Percentiles rank a stretch among this genome's conserved stretches.
These are phyloP conservation scores for Xylaria scruposa DNA, from an alignment of 495 filamentous ascomycete species.

Conservation along the genomic window DNA sequence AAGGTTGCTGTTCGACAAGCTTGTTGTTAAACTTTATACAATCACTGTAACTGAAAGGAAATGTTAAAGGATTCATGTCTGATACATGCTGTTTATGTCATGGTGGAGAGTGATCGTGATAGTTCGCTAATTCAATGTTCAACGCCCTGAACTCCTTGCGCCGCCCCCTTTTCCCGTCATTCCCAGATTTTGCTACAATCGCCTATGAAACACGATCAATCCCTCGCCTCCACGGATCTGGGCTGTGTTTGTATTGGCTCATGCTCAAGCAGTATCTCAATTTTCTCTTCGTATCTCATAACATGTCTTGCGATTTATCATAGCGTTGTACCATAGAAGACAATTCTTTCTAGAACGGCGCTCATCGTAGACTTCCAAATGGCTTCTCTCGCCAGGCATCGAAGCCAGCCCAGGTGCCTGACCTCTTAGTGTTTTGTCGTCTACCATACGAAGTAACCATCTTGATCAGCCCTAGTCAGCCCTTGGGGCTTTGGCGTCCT, in stretches of 20 bases:
- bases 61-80: neutral
- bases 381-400: neutral
- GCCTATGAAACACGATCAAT: neutral
- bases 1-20: conserved; percentile 7
- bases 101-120: neutral
- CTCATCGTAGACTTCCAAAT: neutral
- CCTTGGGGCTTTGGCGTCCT: conserved; percentile 43
- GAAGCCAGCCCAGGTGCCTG: neutral
- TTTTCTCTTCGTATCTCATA: neutral
- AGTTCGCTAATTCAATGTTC: neutral
- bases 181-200: neutral
- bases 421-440: neutral
- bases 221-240: neutral
- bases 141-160: conserved; percentile 15
- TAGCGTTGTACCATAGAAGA: neutral
- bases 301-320: neutral
- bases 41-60: neutral
- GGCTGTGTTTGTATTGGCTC: neutral
- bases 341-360: neutral
- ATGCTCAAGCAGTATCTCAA: neutral
- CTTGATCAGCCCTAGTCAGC: conserved; percentile 33
- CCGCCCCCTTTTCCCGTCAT: neutral
- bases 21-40: neutral
- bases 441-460: conserved; percentile 37
- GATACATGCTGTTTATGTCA: neutral